Conservation (phyloP, 176 grass and related monocot genomes). For the Lolium rigidum region DNA sequence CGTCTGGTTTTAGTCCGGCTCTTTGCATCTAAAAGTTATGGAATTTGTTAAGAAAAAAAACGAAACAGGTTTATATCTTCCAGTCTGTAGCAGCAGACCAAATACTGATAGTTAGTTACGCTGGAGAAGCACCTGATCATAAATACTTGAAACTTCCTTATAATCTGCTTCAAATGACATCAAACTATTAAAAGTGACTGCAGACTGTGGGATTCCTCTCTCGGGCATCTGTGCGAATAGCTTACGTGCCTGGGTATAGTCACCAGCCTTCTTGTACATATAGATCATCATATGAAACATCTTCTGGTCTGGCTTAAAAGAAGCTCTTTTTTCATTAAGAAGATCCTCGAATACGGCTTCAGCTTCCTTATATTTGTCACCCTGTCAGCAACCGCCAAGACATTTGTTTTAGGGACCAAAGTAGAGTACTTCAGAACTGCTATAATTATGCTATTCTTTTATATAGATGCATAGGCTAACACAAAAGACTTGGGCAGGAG, state of each 20-base stretch:
- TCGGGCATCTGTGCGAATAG: slow-evolving; percentile 78
- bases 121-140: slow-evolving; percentile 80
- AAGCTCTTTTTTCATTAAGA: slow-evolving; percentile 70
- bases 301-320: slow-evolving; percentile 95
- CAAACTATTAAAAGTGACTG: slow-evolving; percentile 95
- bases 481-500: not conserved
- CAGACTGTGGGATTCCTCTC: slow-evolving; percentile 75
- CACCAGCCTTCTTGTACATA: slow-evolving; percentile 90
- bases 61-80: slow-evolving; percentile 22
- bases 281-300: slow-evolving; percentile 99
- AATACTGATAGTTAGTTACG: slow-evolving; percentile 25
- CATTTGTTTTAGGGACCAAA: slow-evolving; percentile 31
- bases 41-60: slow-evolving; percentile 13
- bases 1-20: slow-evolving; percentile 81
- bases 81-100: slow-evolving; percentile 11
- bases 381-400: slow-evolving; percentile 61
- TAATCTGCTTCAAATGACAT: slow-evolving; percentile 97
- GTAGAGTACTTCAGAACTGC: slow-evolving; percentile 23
- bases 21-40: slow-evolving; percentile 86
- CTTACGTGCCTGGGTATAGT: slow-evolving; percentile 74
- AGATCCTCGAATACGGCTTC: slow-evolving; percentile 83
- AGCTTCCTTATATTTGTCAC: slow-evolving; percentile 67
- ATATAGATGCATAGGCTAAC: not conserved
- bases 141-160: slow-evolving; percentile 96
- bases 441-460: not conserved